Conservation (phyloP, 2,329 filamentous ascomycete genomes). For the Amesomyces nigricolor region DNA sequence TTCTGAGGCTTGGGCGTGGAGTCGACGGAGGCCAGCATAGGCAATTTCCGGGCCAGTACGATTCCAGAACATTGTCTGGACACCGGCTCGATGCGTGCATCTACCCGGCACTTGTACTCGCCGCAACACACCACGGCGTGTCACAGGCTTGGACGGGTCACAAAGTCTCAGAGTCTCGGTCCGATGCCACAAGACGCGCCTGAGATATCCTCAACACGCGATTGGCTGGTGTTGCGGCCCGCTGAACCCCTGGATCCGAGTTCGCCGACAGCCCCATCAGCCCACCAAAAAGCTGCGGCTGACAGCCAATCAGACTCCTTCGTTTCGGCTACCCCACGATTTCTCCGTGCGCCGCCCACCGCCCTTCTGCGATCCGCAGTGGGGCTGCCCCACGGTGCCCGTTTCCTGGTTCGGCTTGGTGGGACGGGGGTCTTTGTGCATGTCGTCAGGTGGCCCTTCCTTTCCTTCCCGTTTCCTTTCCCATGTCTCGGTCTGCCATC, state of each 20-base stretch:
- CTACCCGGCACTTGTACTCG: no score
- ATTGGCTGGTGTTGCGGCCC: neutral
- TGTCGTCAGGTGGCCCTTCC: slow-evolving; percentile 12
- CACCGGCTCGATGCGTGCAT: no score
- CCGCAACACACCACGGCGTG: no score
- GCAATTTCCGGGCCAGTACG: no score
- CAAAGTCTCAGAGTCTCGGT: no score
- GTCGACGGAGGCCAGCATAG: no score
- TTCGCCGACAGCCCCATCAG: neutral
- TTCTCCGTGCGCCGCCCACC: slow-evolving; percentile 5
- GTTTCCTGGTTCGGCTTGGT: slow-evolving; percentile 8
- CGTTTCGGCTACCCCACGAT: slow-evolving; percentile 11
- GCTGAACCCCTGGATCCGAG: neutral
- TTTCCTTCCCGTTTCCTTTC: neutral
- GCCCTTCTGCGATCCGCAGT: neutral
- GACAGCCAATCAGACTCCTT: neutral
- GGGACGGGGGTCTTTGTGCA: neutral
- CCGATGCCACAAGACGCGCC: no score
- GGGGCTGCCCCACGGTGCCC: slow-evolving; percentile 5
- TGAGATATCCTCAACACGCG: neutral
- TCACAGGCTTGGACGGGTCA: no score
- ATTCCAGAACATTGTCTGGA: no score
- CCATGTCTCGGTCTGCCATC: neutral
- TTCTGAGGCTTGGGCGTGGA: no score
- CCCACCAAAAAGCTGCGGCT: no score